Conservation (phyloP, 1,139 yeast genomes). For the Taphrina confusa region DNA sequence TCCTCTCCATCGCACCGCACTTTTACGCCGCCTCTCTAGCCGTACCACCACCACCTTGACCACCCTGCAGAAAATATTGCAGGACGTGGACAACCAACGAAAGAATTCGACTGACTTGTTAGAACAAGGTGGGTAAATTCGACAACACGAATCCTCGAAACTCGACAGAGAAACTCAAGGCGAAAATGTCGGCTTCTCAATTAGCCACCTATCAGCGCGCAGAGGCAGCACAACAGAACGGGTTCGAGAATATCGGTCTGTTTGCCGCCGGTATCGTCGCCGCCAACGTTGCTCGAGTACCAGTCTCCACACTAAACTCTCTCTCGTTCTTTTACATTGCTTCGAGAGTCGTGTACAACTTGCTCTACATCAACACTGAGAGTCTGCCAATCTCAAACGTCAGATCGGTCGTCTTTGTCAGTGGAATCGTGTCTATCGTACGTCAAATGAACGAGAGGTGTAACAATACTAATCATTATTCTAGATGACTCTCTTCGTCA, state of each 20-base stretch:
- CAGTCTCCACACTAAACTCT: slow-evolving; percentile 16
- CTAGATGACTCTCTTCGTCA: slow-evolving; percentile 26
- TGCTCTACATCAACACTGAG: slow-evolving; percentile 26
- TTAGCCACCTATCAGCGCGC: slow-evolving; percentile 27
- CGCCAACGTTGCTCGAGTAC: slow-evolving; percentile 24
- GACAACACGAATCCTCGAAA: slow-evolving; percentile 30
- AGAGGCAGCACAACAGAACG: slow-evolving; percentile 31
- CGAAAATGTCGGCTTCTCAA: slow-evolving; percentile 18
- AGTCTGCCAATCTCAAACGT: background rate
- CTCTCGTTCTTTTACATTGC: slow-evolving; percentile 13
- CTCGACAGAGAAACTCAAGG: slow-evolving; percentile 14
- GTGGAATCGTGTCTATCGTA: slow-evolving; percentile 25
- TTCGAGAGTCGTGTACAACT: slow-evolving; percentile 27
- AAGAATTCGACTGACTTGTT: background rate
- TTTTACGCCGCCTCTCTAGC: slow-evolving; percentile 28
- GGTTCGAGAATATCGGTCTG: slow-evolving; percentile 26
- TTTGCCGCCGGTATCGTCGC: slow-evolving; percentile 24
- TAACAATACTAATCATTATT: background rate
- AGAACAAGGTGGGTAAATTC: slow-evolving; percentile 9
- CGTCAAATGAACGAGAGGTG: background rate
- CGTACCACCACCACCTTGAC: too few relatives aligned
- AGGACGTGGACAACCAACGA: too few relatives aligned
- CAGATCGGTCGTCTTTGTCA: slow-evolving; percentile 12
- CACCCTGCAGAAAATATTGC: too few relatives aligned
- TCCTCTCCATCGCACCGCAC: slow-evolving; percentile 32